Percentiles rank a stretch among this genome's conserved stretches.
phyloP scores from a whole-genome alignment of 345 rosid species.

The Brassica incana region DNA sequence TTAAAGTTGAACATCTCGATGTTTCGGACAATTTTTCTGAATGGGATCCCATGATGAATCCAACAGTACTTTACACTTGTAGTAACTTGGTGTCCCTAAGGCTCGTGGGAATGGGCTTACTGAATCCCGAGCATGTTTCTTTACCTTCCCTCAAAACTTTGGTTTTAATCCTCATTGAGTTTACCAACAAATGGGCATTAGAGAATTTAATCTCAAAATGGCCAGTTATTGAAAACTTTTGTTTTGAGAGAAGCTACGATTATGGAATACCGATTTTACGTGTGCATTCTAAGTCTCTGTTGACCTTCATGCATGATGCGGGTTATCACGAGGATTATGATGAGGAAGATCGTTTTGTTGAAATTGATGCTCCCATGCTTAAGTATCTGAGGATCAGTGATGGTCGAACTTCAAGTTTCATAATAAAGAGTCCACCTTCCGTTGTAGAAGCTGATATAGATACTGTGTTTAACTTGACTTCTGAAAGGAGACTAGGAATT shows the following conservation, averaged over 20 bases:
- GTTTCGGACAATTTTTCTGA: too few relatives aligned
- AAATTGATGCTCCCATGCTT: neutral
- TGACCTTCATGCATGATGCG: neutral
- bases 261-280: neutral
- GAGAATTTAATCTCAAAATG: neutral
- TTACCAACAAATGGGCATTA: neutral
- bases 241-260: neutral
- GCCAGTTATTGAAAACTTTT: neutral
- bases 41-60: neutral
- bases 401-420: neutral
- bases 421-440: neutral
- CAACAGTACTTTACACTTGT: too few relatives aligned
- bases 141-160: neutral
- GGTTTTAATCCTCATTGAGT: neutral
- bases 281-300: neutral
- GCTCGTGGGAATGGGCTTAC: neutral
- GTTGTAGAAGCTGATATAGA: neutral
- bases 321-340: neutral
- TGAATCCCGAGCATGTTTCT: neutral
- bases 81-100: neutral
- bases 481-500: too few relatives aligned
- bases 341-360: neutral
- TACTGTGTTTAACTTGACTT: neutral
- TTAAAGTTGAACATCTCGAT: conserved; percentile 5
- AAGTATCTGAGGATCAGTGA: neutral